Evolutionary conservation across 805 yeast species (phyloP), one percentile per base, ranked within the genome.

Genomic region (Monosporozyma yasuniensis): DNA sequence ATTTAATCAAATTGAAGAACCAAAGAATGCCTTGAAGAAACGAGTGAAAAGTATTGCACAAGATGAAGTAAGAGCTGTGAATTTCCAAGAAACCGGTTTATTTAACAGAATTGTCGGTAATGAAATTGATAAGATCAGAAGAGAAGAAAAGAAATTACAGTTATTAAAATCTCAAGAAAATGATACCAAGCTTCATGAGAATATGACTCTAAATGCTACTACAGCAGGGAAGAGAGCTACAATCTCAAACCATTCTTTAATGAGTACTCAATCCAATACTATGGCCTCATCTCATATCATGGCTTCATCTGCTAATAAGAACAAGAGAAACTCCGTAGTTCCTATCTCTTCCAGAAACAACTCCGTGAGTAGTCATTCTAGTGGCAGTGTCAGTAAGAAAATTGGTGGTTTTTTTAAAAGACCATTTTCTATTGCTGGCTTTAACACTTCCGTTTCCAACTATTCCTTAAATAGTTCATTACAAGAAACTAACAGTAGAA

Each of bases 351-450:
- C 54, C 11, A 58, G 68, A 45, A 55, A 47, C 28, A 60, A 66
- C 7, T 47, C 53, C 1, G 51, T 60, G 0, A 51, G 53, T 32
- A 49, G 53, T 14, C 51, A 56, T 3, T 59, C 58, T 47, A 52
- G 53, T 22, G 46, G 46, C 9, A 59, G 58, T 45, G 68, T 71
- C 52, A 63, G 72, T 42, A 71, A 68, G 53, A 77, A 78, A 52
- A 67, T 81, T 3, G 80, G 83, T 51, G 86, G 85, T 0, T 65
- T 81, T 32, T 78, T 80, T 59, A 81, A 77, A 52, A 73, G 86
- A 49, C 83, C 87, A 25, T 84, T 84, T 55, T 75, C 84, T 0
- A 70, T 80, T 43, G 75, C 73, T 55, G 77, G 67, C 2, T 66
- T 66, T 42, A 57, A 60, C 30, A 56, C 61, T 4, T 64, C 67